phyloP scores from a whole-genome alignment of 441 rosid genomes.

The Oxalis stricta region DNA sequence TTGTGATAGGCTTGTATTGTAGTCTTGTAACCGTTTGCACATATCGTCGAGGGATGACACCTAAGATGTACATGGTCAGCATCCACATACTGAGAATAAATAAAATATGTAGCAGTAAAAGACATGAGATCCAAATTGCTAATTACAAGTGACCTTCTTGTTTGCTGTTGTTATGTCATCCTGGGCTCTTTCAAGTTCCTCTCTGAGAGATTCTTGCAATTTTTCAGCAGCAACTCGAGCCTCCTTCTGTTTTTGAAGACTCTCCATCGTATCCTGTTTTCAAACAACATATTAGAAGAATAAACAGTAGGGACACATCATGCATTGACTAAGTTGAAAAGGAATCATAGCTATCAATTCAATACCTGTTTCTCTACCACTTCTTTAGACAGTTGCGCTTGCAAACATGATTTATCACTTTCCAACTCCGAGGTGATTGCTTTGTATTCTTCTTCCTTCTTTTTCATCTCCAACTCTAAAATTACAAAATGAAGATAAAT shows the following conservation, averaged over 20 bases:
- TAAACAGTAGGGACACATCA: no score
- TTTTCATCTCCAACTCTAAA: constrained; percentile 52
- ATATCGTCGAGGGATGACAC: constrained; percentile 50
- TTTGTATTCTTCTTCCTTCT: constrained; percentile 34
- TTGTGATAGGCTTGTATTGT: constrained; percentile 74
- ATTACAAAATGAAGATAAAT: constrained; percentile 8
- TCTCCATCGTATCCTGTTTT: constrained; percentile 54
- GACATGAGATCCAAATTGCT: neutral
- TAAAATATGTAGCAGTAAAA: neutral
- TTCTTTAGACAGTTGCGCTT: constrained; percentile 47
- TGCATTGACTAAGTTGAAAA: no score
- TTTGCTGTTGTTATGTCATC: constrained; percentile 57
- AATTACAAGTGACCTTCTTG: constrained; percentile 38
- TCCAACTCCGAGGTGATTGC: constrained; percentile 32
- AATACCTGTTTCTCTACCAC: constrained; percentile 63
- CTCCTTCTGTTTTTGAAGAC: constrained; percentile 47
- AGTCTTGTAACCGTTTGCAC: constrained; percentile 75
- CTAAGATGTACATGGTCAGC: constrained; percentile 37
- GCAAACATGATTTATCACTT: constrained; percentile 32
- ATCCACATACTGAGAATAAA: neutral
- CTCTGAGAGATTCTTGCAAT: constrained; percentile 42
- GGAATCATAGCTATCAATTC: neutral
- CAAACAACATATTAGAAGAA: neutral
- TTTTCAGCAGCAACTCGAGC: constrained; percentile 53
- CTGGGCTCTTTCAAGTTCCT: constrained; percentile 55